Conservation (phyloP, 306 rosid genomes). For the peach (Prunus persica) region DNA sequence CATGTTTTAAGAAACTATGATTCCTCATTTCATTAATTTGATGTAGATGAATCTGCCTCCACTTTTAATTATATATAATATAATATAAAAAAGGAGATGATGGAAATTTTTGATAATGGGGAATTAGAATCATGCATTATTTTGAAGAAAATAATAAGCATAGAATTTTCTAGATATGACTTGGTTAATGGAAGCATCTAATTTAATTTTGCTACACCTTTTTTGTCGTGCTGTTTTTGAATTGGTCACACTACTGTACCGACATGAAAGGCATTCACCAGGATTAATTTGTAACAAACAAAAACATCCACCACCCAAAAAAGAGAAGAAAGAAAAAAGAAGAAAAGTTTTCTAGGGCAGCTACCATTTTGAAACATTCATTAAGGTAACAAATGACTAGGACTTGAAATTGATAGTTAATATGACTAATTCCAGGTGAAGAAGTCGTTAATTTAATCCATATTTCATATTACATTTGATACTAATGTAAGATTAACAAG, state of each 20-base stretch:
- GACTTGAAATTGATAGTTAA: constrained; percentile 2
- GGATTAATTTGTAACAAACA: not conserved
- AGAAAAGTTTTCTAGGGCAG: not conserved
- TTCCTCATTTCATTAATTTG: not conserved
- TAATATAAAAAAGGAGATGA: not conserved
- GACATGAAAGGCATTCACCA: not conserved
- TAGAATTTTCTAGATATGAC: not conserved
- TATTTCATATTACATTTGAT: not conserved
- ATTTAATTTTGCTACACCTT: not conserved
- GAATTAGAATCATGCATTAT: constrained; percentile 4
- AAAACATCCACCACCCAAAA: not conserved
- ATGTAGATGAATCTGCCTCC: not conserved
- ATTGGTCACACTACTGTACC: not conserved
- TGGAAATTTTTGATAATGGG: not conserved
- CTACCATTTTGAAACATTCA: not conserved
- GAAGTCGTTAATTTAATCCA: not conserved
- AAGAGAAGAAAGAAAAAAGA: too few species aligned
- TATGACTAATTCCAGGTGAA: not conserved
- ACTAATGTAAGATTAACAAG: not conserved
- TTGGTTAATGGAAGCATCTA: constrained; percentile 7
- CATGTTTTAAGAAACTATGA: not conserved
- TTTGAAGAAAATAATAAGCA: not conserved
- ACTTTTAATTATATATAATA: not conserved
- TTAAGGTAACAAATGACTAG: not conserved
- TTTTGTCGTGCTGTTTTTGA: not conserved